Evolutionary conservation across 176 grass and related monocot genomes (phyloP), one percentile per base, ranked within the genome.

Genomic region (Canna indica): DNA sequence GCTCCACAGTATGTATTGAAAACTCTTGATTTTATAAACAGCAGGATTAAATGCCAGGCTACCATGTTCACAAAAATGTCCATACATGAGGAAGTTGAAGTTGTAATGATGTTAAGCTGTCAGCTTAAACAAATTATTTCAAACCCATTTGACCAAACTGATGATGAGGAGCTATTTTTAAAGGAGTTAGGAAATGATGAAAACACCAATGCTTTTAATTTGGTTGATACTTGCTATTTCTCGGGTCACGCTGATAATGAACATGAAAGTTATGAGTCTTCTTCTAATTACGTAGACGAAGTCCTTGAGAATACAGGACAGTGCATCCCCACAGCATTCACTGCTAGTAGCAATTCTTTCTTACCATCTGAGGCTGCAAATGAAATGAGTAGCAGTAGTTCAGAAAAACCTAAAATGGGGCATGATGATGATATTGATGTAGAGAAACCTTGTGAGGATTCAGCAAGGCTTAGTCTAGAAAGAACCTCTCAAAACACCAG

Each of bases 1-100:
- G 20, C 76, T 12, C 42, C 73, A 41, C 42, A 73, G 13, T 72
- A 80, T 35, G 28, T 47, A 50, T 35, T 30, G 48, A 70, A 29
- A 47, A 59, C 67, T 76, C 38, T 85, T 80, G 59, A 70, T 73
- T 73, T 80, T 29, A 72, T 85, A 56, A 85, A 85, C 56, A 57
- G 30, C 57, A 76, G 18, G 32, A 22, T 31, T n/a, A n/a, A 58
- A 3, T 1, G 42, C 38, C 57, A 76, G n/a, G n/a, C n/a, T n/a
- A n/a, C n/a, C n/a, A n/a, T n/a, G n/a, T n/a, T 84, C 31, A 66
- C 71, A 20, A 28, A 76, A 59, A 54, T 72, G 56, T 67, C 57
- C 33, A 71, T 68, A 42, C 59, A 85, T 59, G 63, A 80, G n/a
- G 83, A 85, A 29, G 67, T 60, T 28, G 77, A 85, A 53, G 65